Evolutionary conservation across 2,329 filamentous ascomycete genomes (phyloP).

Genomic region (Berkeleyomyces basicola): DNA sequence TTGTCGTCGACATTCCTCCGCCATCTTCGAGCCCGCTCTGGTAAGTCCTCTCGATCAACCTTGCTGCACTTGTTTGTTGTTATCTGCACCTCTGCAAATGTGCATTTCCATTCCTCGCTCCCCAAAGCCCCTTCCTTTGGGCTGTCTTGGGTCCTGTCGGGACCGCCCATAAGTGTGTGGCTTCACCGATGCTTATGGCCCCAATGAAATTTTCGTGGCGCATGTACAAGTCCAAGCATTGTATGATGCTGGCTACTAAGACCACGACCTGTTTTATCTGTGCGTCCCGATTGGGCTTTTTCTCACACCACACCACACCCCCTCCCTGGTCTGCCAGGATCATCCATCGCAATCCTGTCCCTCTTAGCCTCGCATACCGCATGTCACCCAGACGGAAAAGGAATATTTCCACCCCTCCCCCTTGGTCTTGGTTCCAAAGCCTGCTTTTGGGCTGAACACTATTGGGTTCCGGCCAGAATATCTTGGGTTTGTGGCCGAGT

Average conservation of each 20-base stretch:
- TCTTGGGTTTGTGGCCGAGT: not conserved
- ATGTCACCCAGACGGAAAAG: constrained; percentile 1
- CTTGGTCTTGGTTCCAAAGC: not conserved
- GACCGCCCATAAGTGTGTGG: not conserved
- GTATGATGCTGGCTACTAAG: not conserved
- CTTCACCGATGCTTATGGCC: constrained; percentile 1
- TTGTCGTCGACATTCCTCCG: not conserved
- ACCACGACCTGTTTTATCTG: not conserved
- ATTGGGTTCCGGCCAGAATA: not conserved
- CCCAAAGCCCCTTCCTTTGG: not conserved
- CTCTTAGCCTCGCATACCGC: not conserved
- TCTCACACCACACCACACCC: not conserved
- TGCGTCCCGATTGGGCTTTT: not conserved
- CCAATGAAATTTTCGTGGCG: not conserved
- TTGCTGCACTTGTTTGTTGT: not conserved
- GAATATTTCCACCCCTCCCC: not conserved
- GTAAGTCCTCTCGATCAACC: not conserved
- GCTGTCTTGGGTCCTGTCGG: not conserved
- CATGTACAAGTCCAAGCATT: not conserved
- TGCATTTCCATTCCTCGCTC: not conserved
- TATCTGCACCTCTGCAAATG: not conserved
- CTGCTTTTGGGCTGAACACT: not conserved
- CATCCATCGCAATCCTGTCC: not conserved
- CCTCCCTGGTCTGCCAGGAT: not conserved
- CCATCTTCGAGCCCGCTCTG: not conserved